Evolutionary conservation across 805 yeast genomes (phyloP), one percentile per base, ranked within the genome.

Genomic region (Kodamaea hsintzibuensis): DNA sequence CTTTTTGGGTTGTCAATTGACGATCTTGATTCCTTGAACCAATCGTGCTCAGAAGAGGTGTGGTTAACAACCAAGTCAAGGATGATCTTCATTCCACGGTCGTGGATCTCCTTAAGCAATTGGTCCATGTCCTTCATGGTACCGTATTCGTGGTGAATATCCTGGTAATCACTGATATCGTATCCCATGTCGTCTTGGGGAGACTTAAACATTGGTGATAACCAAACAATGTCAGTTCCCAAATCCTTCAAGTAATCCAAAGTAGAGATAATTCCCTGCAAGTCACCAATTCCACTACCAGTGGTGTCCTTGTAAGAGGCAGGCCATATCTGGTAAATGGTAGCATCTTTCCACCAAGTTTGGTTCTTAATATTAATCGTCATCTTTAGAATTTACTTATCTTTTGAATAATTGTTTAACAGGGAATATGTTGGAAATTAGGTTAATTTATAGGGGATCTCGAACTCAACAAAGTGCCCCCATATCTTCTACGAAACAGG

Each of bases 181-280:
- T 82, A 82, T 3, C 87, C 87, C 86, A 82, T 82, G 61, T 82
- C 86, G 49, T 76, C 80, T 62, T 79, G 82, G 4, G 86, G 86
- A 1, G 83, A 78, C 55, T 79, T 83, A 66, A 73, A 82, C 71
- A 79, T 78, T 17, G 86, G 86, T 22, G 81, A 78, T 49, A 83
- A 63, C 87, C 86, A 82, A 38, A 82, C 67, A n/a, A 78, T 77
- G 51, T 80, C 83, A 9, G 72, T 71, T 1, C 84, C 84, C 30
- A 82, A 66, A n/a, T 63, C 64, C 60, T 78, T 74, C 63, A 82
- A 61, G 63, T 82, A 80, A 64, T 80, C 84, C 58, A 82, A 68
- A 37, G 76, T 74, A 30, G 79, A 72, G 52, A 79, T 70, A 52
- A 82, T 78, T n/a, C 86, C 87, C 17, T 74, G 78, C 50, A 82